phyloP scores from a whole-genome alignment of 257 asterid genomes.

The Cordia subcordata region DNA sequence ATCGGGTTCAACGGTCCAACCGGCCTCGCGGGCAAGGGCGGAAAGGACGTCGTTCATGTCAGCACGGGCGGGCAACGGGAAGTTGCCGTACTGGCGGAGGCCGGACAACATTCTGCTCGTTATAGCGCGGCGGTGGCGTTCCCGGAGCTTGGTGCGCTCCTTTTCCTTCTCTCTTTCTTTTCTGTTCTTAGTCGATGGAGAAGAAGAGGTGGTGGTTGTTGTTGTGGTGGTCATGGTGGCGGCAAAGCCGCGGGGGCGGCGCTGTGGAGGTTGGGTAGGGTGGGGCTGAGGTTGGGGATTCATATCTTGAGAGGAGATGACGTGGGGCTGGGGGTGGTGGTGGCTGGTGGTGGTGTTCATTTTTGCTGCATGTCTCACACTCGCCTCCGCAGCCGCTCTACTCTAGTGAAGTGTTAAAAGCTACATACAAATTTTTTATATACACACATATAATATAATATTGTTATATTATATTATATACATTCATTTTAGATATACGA shows the following conservation, averaged over 20 bases:
- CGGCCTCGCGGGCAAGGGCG: constrained; percentile 72
- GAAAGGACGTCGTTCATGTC: constrained; percentile 83
- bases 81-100: constrained; percentile 70
- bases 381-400: not conserved
- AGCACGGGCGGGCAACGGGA: constrained; percentile 67
- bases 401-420: too few relatives aligned
- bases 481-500: too few relatives aligned
- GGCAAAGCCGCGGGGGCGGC: constrained; percentile 72
- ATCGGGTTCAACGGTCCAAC: constrained; percentile 62
- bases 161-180: constrained; percentile 74
- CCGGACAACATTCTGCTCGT: constrained; percentile 76
- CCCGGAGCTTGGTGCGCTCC: constrained; percentile 69
- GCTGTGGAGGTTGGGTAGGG: constrained; percentile 30
- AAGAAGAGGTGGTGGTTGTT: constrained; percentile 14
- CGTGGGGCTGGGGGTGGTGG: constrained; percentile 24
- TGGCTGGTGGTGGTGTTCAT: constrained; percentile 26
- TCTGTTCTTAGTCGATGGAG: constrained; percentile 27
- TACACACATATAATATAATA: too few relatives aligned
- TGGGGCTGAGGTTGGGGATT: constrained; percentile 29
- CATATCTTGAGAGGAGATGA: constrained; percentile 41
- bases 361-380: constrained; percentile 21
- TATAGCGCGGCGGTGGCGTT: constrained; percentile 75
- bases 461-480: too few relatives aligned
- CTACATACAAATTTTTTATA: too few relatives aligned
- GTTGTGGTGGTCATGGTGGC: constrained; percentile 15